Base-by-base conservation (phyloP, 768 basidiomycete species). In the Asterophora parasitica region DNA sequence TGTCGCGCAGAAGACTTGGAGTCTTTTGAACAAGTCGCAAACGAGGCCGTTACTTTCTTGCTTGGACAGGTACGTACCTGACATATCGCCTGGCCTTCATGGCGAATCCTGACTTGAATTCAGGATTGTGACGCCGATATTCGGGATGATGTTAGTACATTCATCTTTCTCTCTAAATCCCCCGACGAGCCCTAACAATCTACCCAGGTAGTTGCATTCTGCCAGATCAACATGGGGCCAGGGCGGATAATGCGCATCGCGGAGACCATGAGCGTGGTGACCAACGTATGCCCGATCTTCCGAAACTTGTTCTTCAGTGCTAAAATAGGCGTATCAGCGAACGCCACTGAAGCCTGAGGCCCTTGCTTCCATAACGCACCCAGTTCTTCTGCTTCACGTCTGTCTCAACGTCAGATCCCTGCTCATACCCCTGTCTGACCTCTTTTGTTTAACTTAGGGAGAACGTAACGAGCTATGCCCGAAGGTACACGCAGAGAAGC, bases 301-400 rank as follows among this genome's bases (percentile, higher is more conserved):
- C 26, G 28, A 32, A 40, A 20, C 13, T 32, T 7, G 16, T 32
- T 16, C 28, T 19, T 36, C 23, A 27, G 34, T 43, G 37, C 37
- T 54, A 20, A 46, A 2, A 37, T 44, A 44, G 16, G 34, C 15
- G 19, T 15, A 34, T 10, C 57, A 89, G 88, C 74, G 85, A 55
- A 72, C 73, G 30, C 74, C 76, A 4, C 61, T 88, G 39, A 73
- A 56, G 33, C 52, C 70, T 15, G 71, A 75, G 20, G 69, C 74
- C 49, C 68, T 79, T 26, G 72, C 72, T n/a, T 57, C 63, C 33
- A 77, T 89, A 42, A 77, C 62, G 4, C 77, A 78, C 51, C 87
- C 87, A 2, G 77, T 83, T 9, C 68, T 88, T 10, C 77, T 88
- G 15, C 74, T 88, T 35, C 85, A 87, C 65, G 85, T 85, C 44